These are phyloP conservation scores for Boletales sp. DNA, from an alignment of 768 basidiomycete species.

Conservation along the genomic window DNA sequence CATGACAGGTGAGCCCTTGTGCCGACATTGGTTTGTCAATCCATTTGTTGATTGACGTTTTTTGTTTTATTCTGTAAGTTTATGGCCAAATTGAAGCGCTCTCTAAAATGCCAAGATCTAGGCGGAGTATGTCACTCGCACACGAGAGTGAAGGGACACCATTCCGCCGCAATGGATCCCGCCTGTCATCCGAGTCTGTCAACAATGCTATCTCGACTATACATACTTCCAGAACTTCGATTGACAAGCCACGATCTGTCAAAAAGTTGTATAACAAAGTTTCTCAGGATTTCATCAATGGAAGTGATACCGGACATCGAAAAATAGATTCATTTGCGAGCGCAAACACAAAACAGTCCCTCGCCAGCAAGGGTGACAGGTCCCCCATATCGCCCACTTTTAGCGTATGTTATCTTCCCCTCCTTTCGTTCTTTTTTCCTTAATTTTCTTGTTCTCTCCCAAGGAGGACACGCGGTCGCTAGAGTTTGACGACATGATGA, in stretches of 20 bases:
- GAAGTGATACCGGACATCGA: constrained; percentile 50
- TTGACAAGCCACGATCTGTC: constrained; percentile 59
- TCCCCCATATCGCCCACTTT: constrained; percentile 34
- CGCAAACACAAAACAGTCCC: constrained; percentile 42
- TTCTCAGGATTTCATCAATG: constrained; percentile 37
- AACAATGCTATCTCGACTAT: constrained; percentile 18
- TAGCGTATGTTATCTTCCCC: constrained; percentile 23
- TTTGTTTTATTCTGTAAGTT: constrained; percentile 39
- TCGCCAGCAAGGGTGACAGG: constrained; percentile 30
- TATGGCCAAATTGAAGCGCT: constrained; percentile 75
- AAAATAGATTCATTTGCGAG: constrained; percentile 53
- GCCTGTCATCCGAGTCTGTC: constrained; percentile 40
- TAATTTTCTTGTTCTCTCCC: constrained; percentile 5
- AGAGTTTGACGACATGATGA: constrained; percentile 93
- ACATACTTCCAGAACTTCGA: constrained; percentile 48
- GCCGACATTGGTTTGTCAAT: constrained; percentile 1
- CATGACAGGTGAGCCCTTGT: constrained; percentile 65
- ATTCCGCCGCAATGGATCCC: constrained; percentile 31
- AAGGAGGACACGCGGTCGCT: constrained; percentile 59
- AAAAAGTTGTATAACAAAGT: constrained; percentile 51
- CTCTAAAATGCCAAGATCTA: constrained; percentile 52
- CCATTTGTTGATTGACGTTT: constrained; percentile 21
- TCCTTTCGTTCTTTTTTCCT: constrained; percentile 1
- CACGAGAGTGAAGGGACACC: constrained; percentile 48
- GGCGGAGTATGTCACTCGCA: constrained; percentile 69